Evolutionary conservation across 2,329 filamentous ascomycete species (phyloP).

Genomic region (Fusarium setosum): DNA sequence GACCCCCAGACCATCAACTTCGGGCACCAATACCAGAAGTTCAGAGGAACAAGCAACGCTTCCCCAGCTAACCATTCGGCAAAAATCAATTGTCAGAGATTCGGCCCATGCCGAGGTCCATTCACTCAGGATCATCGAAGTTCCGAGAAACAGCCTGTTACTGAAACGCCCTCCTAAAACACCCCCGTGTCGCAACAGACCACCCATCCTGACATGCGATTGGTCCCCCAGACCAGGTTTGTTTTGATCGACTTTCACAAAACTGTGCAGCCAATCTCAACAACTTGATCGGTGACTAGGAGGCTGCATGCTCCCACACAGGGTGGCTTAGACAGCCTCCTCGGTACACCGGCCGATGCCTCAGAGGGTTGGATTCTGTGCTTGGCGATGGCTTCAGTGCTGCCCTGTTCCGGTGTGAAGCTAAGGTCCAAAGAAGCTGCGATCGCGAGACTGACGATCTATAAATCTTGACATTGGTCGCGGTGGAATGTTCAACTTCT

Average conservation of each 20-base stretch:
- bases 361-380: neutral
- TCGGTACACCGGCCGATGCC: neutral
- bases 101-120: neutral
- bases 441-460: neutral
- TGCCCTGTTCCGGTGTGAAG: neutral
- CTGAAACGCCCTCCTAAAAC: neutral
- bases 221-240: neutral
- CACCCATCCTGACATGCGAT: neutral
- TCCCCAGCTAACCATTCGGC: too few species aligned
- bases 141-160: neutral
- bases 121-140: neutral
- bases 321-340: neutral
- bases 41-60: too few species aligned
- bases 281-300: neutral
- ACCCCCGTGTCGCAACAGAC: neutral
- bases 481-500: neutral
- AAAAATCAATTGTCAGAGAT: too few species aligned
- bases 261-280: neutral
- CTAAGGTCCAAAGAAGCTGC: neutral
- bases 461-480: neutral
- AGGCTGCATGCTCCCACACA: neutral
- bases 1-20: too few species aligned
- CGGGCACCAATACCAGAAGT: neutral
- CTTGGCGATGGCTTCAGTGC: neutral
- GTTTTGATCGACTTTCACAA: neutral